Evolutionary conservation across 176 grass and related monocot species (phyloP).

Genomic region (Aegilops longissima): DNA sequence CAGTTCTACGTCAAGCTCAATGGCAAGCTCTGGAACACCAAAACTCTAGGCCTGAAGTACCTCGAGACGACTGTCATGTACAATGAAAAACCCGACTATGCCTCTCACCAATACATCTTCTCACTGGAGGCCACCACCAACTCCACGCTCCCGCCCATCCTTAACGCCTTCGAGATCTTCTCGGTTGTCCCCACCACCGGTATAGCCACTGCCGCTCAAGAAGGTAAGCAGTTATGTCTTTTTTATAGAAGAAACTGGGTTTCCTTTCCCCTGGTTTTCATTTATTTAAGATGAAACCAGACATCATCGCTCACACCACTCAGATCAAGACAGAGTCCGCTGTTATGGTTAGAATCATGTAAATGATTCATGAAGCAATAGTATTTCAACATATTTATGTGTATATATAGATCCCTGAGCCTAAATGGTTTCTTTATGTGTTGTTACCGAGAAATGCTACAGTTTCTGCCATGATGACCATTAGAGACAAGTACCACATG

Average conservation of each 20-base stretch:
- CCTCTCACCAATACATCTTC: constrained; percentile 18
- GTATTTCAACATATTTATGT: neutral
- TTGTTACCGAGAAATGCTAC: constrained; percentile 9
- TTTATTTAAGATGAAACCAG: too few relatives aligned
- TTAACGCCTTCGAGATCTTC: constrained; percentile 60
- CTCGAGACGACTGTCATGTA: neutral
- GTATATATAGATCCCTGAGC: neutral
- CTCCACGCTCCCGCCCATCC: constrained; percentile 55
- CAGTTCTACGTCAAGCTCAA: constrained; percentile 44
- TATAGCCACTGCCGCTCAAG: constrained; percentile 26
- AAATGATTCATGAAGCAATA: neutral
- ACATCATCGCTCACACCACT: too few relatives aligned
- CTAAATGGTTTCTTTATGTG: too few relatives aligned
- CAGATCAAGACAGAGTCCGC: too few relatives aligned
- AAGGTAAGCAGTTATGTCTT: constrained; percentile 29
- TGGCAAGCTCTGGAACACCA: neutral
- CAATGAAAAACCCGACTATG: neutral
- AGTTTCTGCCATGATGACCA: constrained; percentile 41
- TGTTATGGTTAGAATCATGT: neutral
- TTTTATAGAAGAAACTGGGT: too few relatives aligned
- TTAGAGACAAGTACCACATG: constrained; percentile 45
- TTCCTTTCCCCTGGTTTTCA: too few relatives aligned
- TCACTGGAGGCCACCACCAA: constrained; percentile 42
- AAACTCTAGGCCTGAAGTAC: neutral
- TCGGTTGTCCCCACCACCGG: constrained; percentile 12